Base-by-base conservation (phyloP, 495 filamentous ascomycete genomes). In the Aspergillus conjunctus region DNA sequence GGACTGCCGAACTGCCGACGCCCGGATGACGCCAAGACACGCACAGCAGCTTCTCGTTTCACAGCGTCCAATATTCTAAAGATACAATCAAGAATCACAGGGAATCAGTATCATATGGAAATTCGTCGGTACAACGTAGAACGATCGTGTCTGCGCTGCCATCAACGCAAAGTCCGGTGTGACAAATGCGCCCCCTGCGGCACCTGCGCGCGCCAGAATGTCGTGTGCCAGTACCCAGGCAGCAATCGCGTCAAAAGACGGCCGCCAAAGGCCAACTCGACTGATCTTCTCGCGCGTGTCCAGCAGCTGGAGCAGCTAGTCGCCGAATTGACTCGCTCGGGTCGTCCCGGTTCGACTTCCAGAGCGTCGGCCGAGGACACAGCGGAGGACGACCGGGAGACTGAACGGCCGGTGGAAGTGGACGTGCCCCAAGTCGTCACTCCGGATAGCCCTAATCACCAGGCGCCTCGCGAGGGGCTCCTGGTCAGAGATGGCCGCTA, bases 101-200 rank as follows among this genome's bases (percentile, higher is more conserved):
- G n/a, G n/a, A n/a, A n/a, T n/a, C n/a, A n/a, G n/a, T n/a, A n/a
- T n/a, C n/a, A 11, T 0, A 55, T 55, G 52, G 52, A 55, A 8
- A 17, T n/a, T 1, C 33, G 52, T 5, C 52, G 52, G 33, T 55
- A 55, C 33, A 55, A 55, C 20, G 52, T 55, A 11, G 52, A 55
- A 44, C 70, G 73, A 14, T 76, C 74, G 18, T 77, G 74, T 59
- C 50, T 77, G 33, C 66, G 68, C 33, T 77, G 74, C 58, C 71
- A 74, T 58, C 68, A 69, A 56, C 68, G 73, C 45, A 77, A 77
- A 50, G 65, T 78, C 58, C 64, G 67, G 17, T 78, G 75, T 55
- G 71, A 77, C 63, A 75, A 68, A 44, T 46, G 43, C 14, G 34
- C 54, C 6, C 74, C 74, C 20, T 78, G 73, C 51, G 61, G 34